Conservation (phyloP, 2,329 filamentous ascomycete genomes). For the Coniella vitis region DNA sequence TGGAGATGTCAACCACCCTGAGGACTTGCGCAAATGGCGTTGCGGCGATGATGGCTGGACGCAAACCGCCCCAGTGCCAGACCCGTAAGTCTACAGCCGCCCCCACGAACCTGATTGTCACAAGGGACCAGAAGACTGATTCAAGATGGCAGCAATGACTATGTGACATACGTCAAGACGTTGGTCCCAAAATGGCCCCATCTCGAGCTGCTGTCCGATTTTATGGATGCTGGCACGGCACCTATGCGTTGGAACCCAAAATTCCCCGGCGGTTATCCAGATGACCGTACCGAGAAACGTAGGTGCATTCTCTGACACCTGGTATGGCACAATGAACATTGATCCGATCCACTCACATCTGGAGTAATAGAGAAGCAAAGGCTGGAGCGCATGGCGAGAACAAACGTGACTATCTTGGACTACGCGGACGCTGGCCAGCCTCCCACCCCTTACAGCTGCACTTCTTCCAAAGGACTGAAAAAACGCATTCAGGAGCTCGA, state of each 20-base stretch:
- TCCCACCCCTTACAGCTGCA: not conserved
- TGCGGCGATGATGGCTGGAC: slow-evolving; percentile 2
- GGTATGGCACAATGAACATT: too few species aligned
- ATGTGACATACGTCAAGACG: slow-evolving; percentile 8
- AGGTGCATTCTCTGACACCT: too few species aligned
- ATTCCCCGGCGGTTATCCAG: slow-evolving; percentile 4
- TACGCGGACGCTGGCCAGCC: slow-evolving; percentile 4
- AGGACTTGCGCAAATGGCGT: not conserved
- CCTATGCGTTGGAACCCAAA: slow-evolving; percentile 13
- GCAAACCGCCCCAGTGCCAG: not conserved
- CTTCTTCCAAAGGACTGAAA: not conserved
- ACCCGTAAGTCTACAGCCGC: not conserved
- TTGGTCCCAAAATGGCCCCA: slow-evolving; percentile 10
- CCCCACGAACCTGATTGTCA: too few species aligned
- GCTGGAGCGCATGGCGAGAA: not conserved
- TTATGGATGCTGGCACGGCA: slow-evolving; percentile 16
- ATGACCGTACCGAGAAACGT: not conserved
- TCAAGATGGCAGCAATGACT: not conserved
- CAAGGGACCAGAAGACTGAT: not conserved
- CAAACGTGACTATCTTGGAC: slow-evolving; percentile 11
- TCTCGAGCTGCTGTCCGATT: slow-evolving; percentile 14
- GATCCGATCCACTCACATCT: too few species aligned
- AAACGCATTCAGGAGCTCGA: slow-evolving; percentile 4
- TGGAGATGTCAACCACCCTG: slow-evolving; percentile 10
- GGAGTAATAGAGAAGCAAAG: not conserved